Percentiles rank a stretch among this genome's conserved stretches.
These are phyloP conservation scores for Lactarius indigo DNA, from an alignment of 768 basidiomycete species.

Conservation along the genomic window DNA sequence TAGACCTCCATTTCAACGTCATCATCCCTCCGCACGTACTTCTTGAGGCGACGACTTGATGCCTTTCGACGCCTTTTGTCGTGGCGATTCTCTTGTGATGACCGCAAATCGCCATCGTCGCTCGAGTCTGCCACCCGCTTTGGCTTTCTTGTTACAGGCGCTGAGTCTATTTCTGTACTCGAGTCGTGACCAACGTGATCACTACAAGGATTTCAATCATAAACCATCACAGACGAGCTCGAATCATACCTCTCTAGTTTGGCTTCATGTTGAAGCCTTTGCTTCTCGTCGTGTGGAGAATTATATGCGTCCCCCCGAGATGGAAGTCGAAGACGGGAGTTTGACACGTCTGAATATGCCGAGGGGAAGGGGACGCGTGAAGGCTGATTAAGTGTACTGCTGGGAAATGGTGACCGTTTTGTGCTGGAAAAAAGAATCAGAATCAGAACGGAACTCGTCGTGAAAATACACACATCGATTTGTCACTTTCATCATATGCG, in stretches of 20 bases:
- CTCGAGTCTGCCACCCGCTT: constrained; percentile 26
- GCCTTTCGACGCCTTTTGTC: constrained; percentile 27
- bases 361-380: constrained; percentile 2
- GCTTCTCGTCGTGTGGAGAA: neutral
- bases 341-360: neutral
- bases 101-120: constrained; percentile 23
- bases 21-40: constrained; percentile 5
- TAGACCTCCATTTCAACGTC: constrained; percentile 48
- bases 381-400: neutral
- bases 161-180: constrained; percentile 7
- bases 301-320: neutral
- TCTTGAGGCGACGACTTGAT: constrained; percentile 19
- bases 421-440: neutral
- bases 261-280: neutral
- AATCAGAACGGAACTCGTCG: neutral
- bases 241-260: constrained; percentile 2
- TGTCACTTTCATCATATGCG: constrained; percentile 7
- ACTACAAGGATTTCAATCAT: neutral
- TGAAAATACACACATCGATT: constrained; percentile 1
- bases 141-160: constrained; percentile 7
- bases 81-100: constrained; percentile 17
- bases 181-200: constrained; percentile 7
- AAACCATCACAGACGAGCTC: neutral
- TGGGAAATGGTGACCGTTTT: constrained; percentile 1
- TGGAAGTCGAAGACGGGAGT: neutral